Percentiles rank a stretch among this genome's conserved stretches.
phyloP scores from a whole-genome alignment of 495 filamentous ascomycete species.

The Hyaloscypha variabilis region DNA sequence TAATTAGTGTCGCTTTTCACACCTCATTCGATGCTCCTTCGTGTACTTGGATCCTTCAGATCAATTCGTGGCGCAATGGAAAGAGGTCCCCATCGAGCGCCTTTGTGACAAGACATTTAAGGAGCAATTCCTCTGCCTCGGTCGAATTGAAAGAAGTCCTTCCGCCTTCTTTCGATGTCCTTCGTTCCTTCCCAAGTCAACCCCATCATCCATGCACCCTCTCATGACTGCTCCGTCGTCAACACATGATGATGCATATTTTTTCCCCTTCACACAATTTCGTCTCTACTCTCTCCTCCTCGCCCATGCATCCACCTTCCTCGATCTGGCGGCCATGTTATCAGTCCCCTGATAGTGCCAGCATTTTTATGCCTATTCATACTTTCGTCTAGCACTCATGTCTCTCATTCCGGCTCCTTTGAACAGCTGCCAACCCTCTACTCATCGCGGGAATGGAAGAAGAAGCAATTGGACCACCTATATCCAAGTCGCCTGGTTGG shows the following conservation, averaged over 20 bases:
- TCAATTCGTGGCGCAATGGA: too few species aligned
- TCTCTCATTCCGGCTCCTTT: neutral
- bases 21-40: too few species aligned
- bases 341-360: neutral
- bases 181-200: neutral
- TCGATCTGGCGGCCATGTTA: neutral
- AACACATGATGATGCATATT: neutral
- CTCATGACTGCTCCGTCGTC: neutral
- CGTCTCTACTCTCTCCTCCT: neutral
- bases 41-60: too few species aligned
- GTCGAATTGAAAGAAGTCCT: too few species aligned
- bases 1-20: neutral
- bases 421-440: neutral
- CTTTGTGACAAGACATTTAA: too few species aligned
- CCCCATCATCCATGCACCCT: too few species aligned
- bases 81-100: too few species aligned
- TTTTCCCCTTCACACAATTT: neutral
- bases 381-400: neutral
- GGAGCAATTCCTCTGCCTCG: too few species aligned
- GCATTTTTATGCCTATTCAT: neutral
- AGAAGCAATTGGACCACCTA: neutral
- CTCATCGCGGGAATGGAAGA: neutral
- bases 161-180: neutral
- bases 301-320: neutral
- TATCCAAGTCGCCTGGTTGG: neutral